Base-by-base conservation (phyloP, 495 filamentous ascomycete species). In the Aspergillus campestris region DNA sequence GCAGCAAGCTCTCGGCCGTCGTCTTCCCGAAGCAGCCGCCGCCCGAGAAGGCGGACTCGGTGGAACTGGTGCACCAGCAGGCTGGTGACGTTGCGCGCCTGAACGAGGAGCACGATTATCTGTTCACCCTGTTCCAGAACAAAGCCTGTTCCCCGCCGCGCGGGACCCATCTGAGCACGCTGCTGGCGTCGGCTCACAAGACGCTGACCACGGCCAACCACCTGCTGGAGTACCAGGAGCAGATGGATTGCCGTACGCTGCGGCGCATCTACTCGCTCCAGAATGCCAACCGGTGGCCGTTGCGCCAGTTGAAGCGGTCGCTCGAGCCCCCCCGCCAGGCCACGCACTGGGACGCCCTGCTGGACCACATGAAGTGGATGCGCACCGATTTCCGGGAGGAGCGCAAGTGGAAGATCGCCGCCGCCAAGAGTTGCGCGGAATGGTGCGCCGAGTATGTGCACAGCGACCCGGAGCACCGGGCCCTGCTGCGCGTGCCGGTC, bases 341-440 rank as follows among this genome's bases (percentile, higher is more conserved):
- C 2, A 77, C 80, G 6, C 90, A 96, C 59, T 82, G 79, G 77
- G 92, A 98, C 68, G 75, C 92, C 35, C 61, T 97, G 34, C 66
- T 97, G 7, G 75, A 87, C 50, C 87, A 98, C 65, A 86, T 90
- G 78, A 94, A 88, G 62, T 96, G 92, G 94, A 87, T 98, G 81
- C 78, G 87, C 32, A 95, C 87, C 2, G 92, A 98, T 67, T 97
- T 97, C 55, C 75, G 84, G 29, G 87, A 95, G 65, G 92, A 98
- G 62, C 69, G 87, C 27, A 94, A 94, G 60, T 95, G 87, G 88
- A 96, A 96, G 62, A 80, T 82, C 48, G 80, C 86, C 39, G 77
- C 83, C 34, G 89, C 89, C 3, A 79, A 78, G 42, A 83, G 81
- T 41, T 72, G 89, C 35, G 89, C 89, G 3, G 69, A 82, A 45